Conservation (phyloP, 2,329 filamentous ascomycete species). For the Aspergillus sp. region DNA sequence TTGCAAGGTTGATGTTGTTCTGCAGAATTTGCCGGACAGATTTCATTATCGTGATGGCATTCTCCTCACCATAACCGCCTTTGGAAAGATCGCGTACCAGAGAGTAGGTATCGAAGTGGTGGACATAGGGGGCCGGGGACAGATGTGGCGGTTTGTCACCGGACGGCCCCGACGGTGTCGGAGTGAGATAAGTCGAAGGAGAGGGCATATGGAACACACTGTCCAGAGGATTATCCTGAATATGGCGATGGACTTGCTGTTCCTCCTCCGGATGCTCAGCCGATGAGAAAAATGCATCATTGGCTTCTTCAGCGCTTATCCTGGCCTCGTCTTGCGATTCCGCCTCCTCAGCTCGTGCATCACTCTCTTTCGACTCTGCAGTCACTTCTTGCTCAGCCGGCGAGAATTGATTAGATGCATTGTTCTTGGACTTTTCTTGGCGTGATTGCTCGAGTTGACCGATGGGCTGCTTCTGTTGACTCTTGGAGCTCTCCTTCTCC, state of each 20-base stretch:
- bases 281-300: conserved; percentile 6
- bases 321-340: conserved; percentile 13
- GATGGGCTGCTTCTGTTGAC: neutral
- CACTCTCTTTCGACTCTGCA: conserved; percentile 9
- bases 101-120: conserved; percentile 93
- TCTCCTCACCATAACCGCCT: conserved; percentile 64
- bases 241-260: neutral
- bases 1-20: conserved; percentile 73
- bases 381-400: conserved; percentile 9
- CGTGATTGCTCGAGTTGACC: conserved; percentile 10
- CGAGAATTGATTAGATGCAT: conserved; percentile 8
- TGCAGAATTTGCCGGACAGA: conserved; percentile 71
- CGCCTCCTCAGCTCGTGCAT: conserved; percentile 12
- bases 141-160: conserved; percentile 54
- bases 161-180: conserved; percentile 18
- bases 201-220: conserved; percentile 38
- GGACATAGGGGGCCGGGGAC: conserved; percentile 71
- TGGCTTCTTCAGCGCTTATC: conserved; percentile 4
- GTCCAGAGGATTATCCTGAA: conserved; percentile 27
- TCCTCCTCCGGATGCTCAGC: conserved; percentile 7
- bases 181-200: conserved; percentile 28
- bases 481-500: neutral
- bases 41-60: conserved; percentile 87
- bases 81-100: conserved; percentile 72
- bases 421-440: conserved; percentile 6